phyloP scores from a whole-genome alignment of 768 basidiomycete species.

The Termitomyces sp. region DNA sequence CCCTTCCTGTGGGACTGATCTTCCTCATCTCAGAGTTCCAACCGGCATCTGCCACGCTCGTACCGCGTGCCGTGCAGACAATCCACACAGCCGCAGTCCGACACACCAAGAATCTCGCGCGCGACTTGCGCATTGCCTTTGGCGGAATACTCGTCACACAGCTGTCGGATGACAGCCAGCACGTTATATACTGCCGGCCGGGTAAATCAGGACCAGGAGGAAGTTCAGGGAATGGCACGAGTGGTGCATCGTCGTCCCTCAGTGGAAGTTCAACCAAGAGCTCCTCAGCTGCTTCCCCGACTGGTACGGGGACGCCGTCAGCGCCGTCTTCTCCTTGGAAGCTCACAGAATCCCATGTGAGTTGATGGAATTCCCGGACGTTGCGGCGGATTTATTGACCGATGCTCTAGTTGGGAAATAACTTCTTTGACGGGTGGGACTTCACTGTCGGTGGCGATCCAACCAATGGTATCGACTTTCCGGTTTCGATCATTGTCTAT shows the following conservation, averaged over 20 bases:
- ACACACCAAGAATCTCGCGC: constrained; percentile 57
- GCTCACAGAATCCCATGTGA: constrained; percentile 51
- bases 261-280: constrained; percentile 14
- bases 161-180: constrained; percentile 11
- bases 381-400: constrained; percentile 6
- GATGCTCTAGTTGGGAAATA: constrained; percentile 44
- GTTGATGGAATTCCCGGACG: constrained; percentile 15
- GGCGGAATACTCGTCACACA: constrained; percentile 44
- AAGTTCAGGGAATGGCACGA: constrained; percentile 13
- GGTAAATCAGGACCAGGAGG: constrained; percentile 21
- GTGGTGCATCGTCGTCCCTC: neutral
- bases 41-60: constrained; percentile 22
- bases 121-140: constrained; percentile 66
- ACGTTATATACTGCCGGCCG: constrained; percentile 40
- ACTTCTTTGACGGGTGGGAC: constrained; percentile 80
- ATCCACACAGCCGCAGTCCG: constrained; percentile 50
- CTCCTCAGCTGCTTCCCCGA: constrained; percentile 14
- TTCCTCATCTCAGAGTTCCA: constrained; percentile 27
- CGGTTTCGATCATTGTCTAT: neutral
- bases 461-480: constrained; percentile 49
- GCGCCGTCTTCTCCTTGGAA: constrained; percentile 49
- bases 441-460: constrained; percentile 71
- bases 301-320: constrained; percentile 13
- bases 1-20: constrained; percentile 28
- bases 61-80: constrained; percentile 37